phyloP scores from a whole-genome alignment of 192 early-diverging fungal genomes.

The Mortierella claussenii region DNA sequence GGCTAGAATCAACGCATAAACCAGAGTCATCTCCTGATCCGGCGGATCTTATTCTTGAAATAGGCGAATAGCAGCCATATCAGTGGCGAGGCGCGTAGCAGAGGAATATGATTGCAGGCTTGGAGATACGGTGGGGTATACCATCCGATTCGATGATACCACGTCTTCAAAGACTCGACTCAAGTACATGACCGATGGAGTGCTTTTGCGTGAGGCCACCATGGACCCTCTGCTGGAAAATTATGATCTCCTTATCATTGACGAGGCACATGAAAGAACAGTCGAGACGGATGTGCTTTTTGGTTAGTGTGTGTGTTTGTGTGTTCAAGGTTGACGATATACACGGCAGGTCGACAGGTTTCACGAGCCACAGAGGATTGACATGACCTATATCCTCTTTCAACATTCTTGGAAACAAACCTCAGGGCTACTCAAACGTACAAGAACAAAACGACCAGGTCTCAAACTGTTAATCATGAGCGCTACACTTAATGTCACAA shows the following conservation, averaged over 20 bases:
- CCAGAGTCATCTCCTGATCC: too few species aligned
- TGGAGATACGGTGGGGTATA: conserved; percentile 89
- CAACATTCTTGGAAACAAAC: not conserved
- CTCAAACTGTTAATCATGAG: conserved; percentile 89
- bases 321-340: too few species aligned
- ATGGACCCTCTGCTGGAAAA: conserved; percentile 82
- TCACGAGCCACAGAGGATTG: not conserved
- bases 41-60: not conserved
- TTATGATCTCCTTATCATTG: conserved; percentile 93
- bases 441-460: conserved; percentile 79
- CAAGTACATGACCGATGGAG: conserved; percentile 98
- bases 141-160: conserved; percentile 96
- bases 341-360: too few species aligned
- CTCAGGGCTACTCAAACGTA: conserved; percentile 74
- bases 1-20: too few species aligned
- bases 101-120: conserved; percentile 89
- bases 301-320: too few species aligned
- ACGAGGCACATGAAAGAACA: conserved; percentile 97
- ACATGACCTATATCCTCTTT: not conserved
- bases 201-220: conserved; percentile 90
- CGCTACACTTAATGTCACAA: conserved; percentile 82
- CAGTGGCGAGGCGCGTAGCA: conserved; percentile 95
- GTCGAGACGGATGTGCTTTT: conserved; percentile 95
- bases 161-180: conserved; percentile 86
- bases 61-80: conserved; percentile 86